Percentiles rank a stretch among this genome's conserved stretches.
Conservation (phyloP, 441 rosid species). For the Aleurites moluccanus region DNA sequence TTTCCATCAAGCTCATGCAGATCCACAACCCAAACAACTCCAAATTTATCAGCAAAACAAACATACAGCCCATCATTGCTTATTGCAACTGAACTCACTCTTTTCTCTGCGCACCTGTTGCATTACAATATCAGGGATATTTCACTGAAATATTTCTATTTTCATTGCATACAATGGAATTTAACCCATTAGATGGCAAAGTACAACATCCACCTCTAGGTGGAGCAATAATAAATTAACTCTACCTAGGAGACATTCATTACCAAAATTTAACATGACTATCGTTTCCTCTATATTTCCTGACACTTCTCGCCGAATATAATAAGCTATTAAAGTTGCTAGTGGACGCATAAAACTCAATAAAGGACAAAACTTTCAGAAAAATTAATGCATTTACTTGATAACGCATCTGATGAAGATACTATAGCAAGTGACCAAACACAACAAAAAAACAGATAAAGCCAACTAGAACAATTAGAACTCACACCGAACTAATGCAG, state of each 20-base stretch:
- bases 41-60: slow-evolving; percentile 93
- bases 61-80: slow-evolving; percentile 60
- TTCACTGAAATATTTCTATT: background rate
- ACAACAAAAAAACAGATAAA: background rate
- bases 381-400: background rate
- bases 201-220: background rate
- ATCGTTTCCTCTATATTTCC: background rate
- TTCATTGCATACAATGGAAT: background rate
- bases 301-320: background rate
- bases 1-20: slow-evolving; percentile 44
- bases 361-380: background rate
- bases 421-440: background rate
- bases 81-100: slow-evolving; percentile 80
- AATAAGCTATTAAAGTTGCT: background rate
- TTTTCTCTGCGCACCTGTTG: slow-evolving; percentile 78
- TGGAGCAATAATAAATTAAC: background rate
- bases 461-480: background rate
- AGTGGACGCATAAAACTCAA: background rate
- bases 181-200: background rate
- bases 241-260: background rate
- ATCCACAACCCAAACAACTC: slow-evolving; percentile 88
- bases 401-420: background rate
- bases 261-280: background rate
- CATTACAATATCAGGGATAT: background rate
- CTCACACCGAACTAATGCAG: slow-evolving; percentile 62